Evolutionary conservation across 176 grass and related monocot genomes (phyloP), one percentile per base, ranked within the genome.

Genomic region (Phoenix dactylifera): DNA sequence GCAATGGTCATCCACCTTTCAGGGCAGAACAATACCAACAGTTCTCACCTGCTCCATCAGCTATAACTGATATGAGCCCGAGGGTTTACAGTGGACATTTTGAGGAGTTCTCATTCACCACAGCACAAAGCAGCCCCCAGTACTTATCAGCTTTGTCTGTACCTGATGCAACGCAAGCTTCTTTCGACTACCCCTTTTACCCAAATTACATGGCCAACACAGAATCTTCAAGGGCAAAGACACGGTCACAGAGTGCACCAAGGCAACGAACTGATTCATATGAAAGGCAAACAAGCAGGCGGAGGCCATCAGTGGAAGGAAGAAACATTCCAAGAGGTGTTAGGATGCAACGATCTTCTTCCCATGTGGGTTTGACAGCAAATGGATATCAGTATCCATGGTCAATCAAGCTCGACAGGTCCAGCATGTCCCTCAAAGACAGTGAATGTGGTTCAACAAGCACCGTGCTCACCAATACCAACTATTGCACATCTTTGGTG

Each of bases 401-500:
- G 86, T 59, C 86, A 7, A 59, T 96, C 4, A 87, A 81, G 74
- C 75, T 87, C 44, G 83, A 90, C 68, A 63, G 58, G 55, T 87
- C 91, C 25, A 90, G 75, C 60, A 78, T 75, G 26, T 90, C 80
- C 28, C 53, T 96, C 57, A 81, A 85, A 23, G 83, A 79, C 15
- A 96, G 91, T 79, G 91, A 96, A 72, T 96, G 86, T 26, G 86
- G 83, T 6, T 96, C 91, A 18, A 87, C 80, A 26, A 95, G 86
- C 76, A 78, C 93, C 17, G 80, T 92, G 28, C 67, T 93, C 59
- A 93, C 88, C 6, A 85, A 79, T 62, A 62, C 77, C 15, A 86
- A 80, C 65, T 71, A 52, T 57, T 77, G 82, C 60, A 66, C 78
- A 51, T 90, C 68, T 16, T 35, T 80, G 44, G 72, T 76, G 48